phyloP scores from a whole-genome alignment of 495 filamentous ascomycete species.

The Pseudevernia furfuracea region DNA sequence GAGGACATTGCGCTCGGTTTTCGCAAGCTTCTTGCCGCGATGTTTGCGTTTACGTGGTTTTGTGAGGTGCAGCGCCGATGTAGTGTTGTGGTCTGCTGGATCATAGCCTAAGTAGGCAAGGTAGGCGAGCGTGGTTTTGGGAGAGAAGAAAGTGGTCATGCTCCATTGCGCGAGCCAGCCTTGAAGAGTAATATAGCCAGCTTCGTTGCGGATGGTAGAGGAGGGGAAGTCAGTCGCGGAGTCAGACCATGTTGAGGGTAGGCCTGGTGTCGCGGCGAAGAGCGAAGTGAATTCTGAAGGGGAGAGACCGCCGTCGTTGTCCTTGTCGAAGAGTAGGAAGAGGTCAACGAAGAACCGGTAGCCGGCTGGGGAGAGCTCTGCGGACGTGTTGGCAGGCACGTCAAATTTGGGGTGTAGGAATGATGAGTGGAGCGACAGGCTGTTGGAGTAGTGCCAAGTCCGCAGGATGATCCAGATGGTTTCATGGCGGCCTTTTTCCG shows the following conservation, averaged over 20 bases:
- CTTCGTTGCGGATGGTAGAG: slow-evolving; percentile 89
- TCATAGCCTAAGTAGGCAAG: slow-evolving; percentile 93
- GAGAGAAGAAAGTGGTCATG: slow-evolving; percentile 96
- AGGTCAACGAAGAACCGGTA: slow-evolving; percentile 97
- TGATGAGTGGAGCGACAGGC: slow-evolving; percentile 75
- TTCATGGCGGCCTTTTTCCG: slow-evolving; percentile 95
- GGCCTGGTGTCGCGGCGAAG: slow-evolving; percentile 87
- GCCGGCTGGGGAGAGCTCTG: slow-evolving; percentile 87
- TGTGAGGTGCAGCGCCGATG: slow-evolving; percentile 82
- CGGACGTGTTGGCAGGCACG: slow-evolving; percentile 80
- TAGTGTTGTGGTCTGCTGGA: slow-evolving; percentile 51
- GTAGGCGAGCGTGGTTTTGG: slow-evolving; percentile 90
- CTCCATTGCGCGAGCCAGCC: slow-evolving; percentile 99
- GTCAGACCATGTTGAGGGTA: slow-evolving; percentile 80
- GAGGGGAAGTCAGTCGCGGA: slow-evolving; percentile 78
- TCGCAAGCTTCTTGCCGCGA: slow-evolving; percentile 53
- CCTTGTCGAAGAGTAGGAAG: slow-evolving; percentile 90
- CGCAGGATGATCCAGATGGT: slow-evolving; percentile 94
- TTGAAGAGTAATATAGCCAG: slow-evolving; percentile 89
- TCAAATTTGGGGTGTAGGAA: slow-evolving; percentile 95
- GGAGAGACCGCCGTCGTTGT: slow-evolving; percentile 92
- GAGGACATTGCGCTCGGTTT: slow-evolving; percentile 92
- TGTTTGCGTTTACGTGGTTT: slow-evolving; percentile 66
- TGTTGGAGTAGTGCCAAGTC: slow-evolving; percentile 96
- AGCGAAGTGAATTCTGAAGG: slow-evolving; percentile 72